These are phyloP conservation scores for Solanum bulbocastanum DNA, from an alignment of 257 asterid species.

Conservation along the genomic window DNA sequence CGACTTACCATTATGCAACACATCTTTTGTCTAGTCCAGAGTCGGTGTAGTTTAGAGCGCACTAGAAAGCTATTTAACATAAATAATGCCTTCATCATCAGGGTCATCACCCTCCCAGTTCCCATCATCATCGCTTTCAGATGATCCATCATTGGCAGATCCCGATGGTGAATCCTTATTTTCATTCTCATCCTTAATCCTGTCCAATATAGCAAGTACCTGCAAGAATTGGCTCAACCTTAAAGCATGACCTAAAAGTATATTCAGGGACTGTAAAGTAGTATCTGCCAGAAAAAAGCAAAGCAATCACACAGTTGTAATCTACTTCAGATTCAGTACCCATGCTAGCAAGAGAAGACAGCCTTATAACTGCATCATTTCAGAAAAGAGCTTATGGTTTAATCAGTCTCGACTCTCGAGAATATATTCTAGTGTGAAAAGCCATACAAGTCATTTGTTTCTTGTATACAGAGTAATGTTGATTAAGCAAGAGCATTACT, in stretches of 20 bases:
- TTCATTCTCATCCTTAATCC: conserved; percentile 67
- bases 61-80: conserved; percentile 45
- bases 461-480: background rate
- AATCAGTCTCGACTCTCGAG: background rate
- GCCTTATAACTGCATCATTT: background rate
- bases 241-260: conserved; percentile 2
- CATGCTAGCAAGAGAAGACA: background rate
- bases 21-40: background rate
- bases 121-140: conserved; percentile 31
- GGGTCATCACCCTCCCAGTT: conserved; percentile 56
- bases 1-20: background rate
- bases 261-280: background rate
- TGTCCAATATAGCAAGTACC: conserved; percentile 94
- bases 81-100: conserved; percentile 79
- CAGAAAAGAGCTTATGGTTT: background rate
- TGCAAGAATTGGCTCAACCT: conserved; percentile 14
- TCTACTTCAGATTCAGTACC: background rate
- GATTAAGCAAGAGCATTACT: background rate
- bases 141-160: conserved; percentile 22
- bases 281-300: background rate
- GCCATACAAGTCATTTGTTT: background rate
- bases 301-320: background rate
- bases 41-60: background rate
- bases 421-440: background rate
- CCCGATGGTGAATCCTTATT: conserved; percentile 12